Base-by-base conservation (phyloP, 345 rosid species). In the Populus alba region DNA sequence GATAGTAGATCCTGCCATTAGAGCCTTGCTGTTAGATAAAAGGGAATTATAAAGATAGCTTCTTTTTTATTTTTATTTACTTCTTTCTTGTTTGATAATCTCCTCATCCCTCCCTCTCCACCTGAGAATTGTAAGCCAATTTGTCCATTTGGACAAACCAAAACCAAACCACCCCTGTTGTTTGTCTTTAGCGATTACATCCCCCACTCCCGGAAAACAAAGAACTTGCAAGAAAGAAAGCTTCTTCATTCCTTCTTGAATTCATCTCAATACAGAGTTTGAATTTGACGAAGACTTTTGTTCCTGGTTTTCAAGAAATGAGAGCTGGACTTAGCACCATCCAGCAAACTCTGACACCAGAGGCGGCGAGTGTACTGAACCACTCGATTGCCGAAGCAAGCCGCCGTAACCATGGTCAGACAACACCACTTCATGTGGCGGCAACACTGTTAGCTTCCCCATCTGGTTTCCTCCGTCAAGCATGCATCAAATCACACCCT, bases 391-490 rank as follows among this genome's bases (percentile, higher is more conserved):
- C 97, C 0, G 99, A 96, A 75, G 99, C 99, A 0, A 73, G 90
- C 49, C 95, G 98, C 38, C 88, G 99, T 67, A 96, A 90, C 82
- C 99, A 96, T 70, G 92, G 94, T 38, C 99, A 96, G 72, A 96
- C 99, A 22, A 96, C 99, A 25, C 99, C 99, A 5, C 89, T 95
- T 23, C 99, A 95, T 80, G 99, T 95, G 74, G 98, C 98, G n/a
- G 89, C 99, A 0, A 92, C 98, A 25, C 94, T 96, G 1, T 78
- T 96, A 17, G 83, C 90, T 3, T 90, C 97, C 13, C 89, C 98
- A 18, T 81, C 98, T 23, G 99, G 99, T 23, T 96, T 72, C 81
- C 95, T 96, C 81, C 90, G 99, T 55, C 98, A 94, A 83, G 98
- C 99, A 8, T 96, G 99, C 82, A 94, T 94, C 82, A 96, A 96